Evolutionary conservation across 2,329 filamentous ascomycete species (phyloP), one percentile per base, ranked within the genome.

Genomic region (Phoma sp.): DNA sequence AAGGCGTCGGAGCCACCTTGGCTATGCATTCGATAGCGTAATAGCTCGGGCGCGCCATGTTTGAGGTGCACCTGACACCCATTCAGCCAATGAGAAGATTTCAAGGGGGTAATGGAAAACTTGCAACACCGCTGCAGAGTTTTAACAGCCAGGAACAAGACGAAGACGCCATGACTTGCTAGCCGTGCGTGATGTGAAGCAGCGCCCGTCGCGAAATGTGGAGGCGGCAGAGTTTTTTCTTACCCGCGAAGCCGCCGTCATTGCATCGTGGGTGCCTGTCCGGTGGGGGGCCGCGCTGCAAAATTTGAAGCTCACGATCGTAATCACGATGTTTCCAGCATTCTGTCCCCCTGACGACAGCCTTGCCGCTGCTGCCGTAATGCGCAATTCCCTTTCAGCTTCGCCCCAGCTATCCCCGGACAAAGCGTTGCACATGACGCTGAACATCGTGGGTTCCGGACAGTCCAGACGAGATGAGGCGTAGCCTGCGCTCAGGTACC

Each of bases 1-100:
- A 44, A 52, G 55, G 48, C 57, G 55, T 60, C 60, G 55, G 55
- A 38, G 58, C 51, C 36, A 55, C 53, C 52, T 61, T 63, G 60
- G 58, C 64, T 61, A 52, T 56, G 61, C 60, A 63, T 67, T 61
- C 57, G 47, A 66, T 70, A 64, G 68, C 68, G 68, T 70, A 72
- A 71, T 70, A 65, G 64, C 58, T 38, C 38, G 61, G 62, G 62
- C 58, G 32, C 40, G 61, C 58, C 55, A 51, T 43, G 60, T 54
- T 50, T 48, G 53, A 50, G 15, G 45, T 39, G 58, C 68, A 71
- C 62, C 65, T 72, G 68, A 71, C 66, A 35, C 6, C 2, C 13
- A 19, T 4, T 32, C 19, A 29, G 22, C 52, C 52, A 55, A 55
- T 55, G 46, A 55, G 43, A 46, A 46, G 44, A 57, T 65, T 72